Percentiles rank a stretch among this genome's conserved stretches.
Evolutionary conservation across 2,329 filamentous ascomycete species (phyloP).

Genomic region (Aspergillus sp.): DNA sequence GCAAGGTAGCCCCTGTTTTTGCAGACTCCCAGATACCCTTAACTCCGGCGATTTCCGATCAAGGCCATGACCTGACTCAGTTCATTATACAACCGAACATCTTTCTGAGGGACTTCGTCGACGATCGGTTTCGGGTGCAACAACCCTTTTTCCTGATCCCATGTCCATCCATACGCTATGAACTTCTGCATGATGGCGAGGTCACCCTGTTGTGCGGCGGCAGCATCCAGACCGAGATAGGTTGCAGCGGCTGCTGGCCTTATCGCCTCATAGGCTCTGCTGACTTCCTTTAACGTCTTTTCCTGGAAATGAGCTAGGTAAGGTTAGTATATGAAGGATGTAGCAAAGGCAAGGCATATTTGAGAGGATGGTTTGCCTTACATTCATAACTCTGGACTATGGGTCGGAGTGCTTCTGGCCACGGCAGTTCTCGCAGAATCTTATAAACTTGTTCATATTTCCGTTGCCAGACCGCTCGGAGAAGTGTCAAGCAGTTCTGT

Average conservation of each 20-base stretch:
- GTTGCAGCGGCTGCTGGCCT: conserved; percentile 37
- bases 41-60: conserved; percentile 32
- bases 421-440: conserved; percentile 35
- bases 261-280: conserved; percentile 44
- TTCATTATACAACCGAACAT: conserved; percentile 25
- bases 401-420: conserved; percentile 36
- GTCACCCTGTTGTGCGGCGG: conserved; percentile 29
- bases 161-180: conserved; percentile 41
- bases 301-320: conserved; percentile 40
- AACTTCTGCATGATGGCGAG: conserved; percentile 35
- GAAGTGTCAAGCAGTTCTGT: conserved; percentile 38
- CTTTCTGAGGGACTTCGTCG: conserved; percentile 17
- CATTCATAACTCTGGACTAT: conserved; percentile 40
- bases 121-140: conserved; percentile 37
- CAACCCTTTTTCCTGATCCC: conserved; percentile 37
- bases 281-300: conserved; percentile 41
- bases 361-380: conserved; percentile 21
- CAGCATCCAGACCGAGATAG: conserved; percentile 40
- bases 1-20: background rate
- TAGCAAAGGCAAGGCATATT: background rate
- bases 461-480: conserved; percentile 44
- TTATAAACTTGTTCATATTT: conserved; percentile 40
- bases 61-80: conserved; percentile 38
- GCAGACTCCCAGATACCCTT: conserved; percentile 12
- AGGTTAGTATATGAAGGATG: background rate